Percentiles rank a stretch among this genome's conserved stretches.
phyloP scores from a whole-genome alignment of 805 yeast species.

The Zygotorulaspora sp. region DNA sequence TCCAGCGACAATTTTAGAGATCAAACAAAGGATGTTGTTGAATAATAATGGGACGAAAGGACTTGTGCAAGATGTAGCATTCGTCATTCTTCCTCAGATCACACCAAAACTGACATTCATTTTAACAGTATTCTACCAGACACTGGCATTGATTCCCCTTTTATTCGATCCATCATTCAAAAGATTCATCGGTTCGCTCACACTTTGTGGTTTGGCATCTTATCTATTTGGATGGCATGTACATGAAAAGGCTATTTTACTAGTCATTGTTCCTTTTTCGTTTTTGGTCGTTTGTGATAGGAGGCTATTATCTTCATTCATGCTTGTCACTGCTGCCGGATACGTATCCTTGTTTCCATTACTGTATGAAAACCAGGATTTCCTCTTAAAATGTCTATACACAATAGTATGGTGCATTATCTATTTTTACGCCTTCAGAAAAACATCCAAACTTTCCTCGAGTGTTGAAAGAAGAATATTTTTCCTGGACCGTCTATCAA shows the following conservation, averaged over 20 bases:
- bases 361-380: constrained; percentile 72
- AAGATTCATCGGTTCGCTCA: constrained; percentile 76
- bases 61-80: constrained; percentile 83
- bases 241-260: constrained; percentile 93
- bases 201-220: constrained; percentile 87
- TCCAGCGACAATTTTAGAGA: constrained; percentile 30
- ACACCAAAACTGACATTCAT: constrained; percentile 73
- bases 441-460: constrained; percentile 49
- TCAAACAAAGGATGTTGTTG: constrained; percentile 30
- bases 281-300: constrained; percentile 69
- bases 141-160: constrained; percentile 68
- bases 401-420: constrained; percentile 83
- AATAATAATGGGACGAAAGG: constrained; percentile 67
- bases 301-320: constrained; percentile 65
- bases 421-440: constrained; percentile 65
- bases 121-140: constrained; percentile 79
- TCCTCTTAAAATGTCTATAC: constrained; percentile 68
- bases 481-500: constrained; percentile 64
- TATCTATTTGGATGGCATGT: constrained; percentile 98
- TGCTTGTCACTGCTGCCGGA: constrained; percentile 71
- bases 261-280: constrained; percentile 82
- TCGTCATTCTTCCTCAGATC: constrained; percentile 74
- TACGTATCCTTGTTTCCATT: constrained; percentile 86
- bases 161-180: constrained; percentile 67
- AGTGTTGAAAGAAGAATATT: constrained; percentile 48